Evolutionary conservation across 2,329 filamentous ascomycete species (phyloP), one percentile per base, ranked within the genome.

Genomic region (Aureobasidium sp.): DNA sequence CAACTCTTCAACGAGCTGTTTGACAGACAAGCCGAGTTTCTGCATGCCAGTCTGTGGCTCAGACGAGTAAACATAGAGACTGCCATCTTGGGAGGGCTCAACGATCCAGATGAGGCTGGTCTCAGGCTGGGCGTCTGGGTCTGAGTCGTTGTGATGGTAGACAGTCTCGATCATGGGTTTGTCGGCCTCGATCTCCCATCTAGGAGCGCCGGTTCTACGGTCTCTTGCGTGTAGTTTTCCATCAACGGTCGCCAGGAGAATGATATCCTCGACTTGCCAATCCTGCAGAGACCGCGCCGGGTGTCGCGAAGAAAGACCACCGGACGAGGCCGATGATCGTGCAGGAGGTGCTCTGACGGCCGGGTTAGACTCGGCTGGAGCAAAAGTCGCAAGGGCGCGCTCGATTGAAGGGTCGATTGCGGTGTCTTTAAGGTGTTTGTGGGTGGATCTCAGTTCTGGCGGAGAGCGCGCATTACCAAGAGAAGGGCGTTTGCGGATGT

Each of bases 221-320:
- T 97, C 91, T 76, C 87, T 87, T 74, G 93, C 92, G 79, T 96
- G 90, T 71, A 97, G 85, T 75, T 91, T 90, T 82, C 94, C 94
- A 82, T 97, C 92, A 85, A 97, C 90, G 84, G 94, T 97, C 90
- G 94, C 93, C 89, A 99, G 83, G 82, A 99, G 90, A 80, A 97
- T 90, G 85, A 97, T 96, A 82, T 97, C 92, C 90, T 97, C 93
- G 80, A 97, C 92, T 89, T 97, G 91, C 93, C 93, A 97, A 81
- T 97, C 93, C 85, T 92, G 88, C 84, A 97, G 83, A 83, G 88
- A 95, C 86, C 93, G 92, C 92, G 92, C 93, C 88, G 83, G 82
- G 75, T 90, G 88, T 87, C 87, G 89, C 89, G 89, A 87, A 81
- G 88, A 84, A 63, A 79, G 72, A 71, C 75, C 78, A 73, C 82